Base-by-base conservation (phyloP, 176 grass and related monocot genomes). In the Triticum monococcum region DNA sequence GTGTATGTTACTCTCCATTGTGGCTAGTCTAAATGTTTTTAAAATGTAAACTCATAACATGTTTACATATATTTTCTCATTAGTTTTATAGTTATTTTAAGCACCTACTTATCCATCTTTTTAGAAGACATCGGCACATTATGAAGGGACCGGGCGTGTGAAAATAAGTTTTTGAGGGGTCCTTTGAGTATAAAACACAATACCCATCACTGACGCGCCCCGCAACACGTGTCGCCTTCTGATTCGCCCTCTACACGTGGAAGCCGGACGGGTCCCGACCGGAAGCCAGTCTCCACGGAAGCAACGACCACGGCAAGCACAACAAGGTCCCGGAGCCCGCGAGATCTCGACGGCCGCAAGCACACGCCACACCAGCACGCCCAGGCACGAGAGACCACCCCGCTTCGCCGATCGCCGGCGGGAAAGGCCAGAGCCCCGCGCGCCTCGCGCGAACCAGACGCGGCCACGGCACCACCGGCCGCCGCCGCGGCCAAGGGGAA, bases 381-480 rank as follows among this genome's bases (percentile, higher is more conserved):
- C 33, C 48, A 17, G 14, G 4, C 33, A 35, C 72, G 25, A 75
- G 20, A 16, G 79, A 71, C 66, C 48, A 71, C 64, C 45, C 60
- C 3, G 43, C 66, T 24, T 36, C 72, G 13, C 60, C 79, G 18
- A 59, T 54, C 13, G 16, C 60, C 24, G 12, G 26, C 12, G 50
- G 48, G 37, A 72, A 75, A 50, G 23, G 41, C 72, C 72, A 75
- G 16, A 75, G 23, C 43, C 79, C 73, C 84, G 73, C 89, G 41
- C 74, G 84, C 67, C 89, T 76, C 81, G 85, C 81, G 81, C 81
- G 80, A 81, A 61, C 75, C 45, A 16, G 36, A 86, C 61, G 85
- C 77, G 81, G 89, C 89, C 76, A 91, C 89, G 89, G 85, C 85
- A 91, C 77, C 85, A 22, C 77, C 77, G 77, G 81, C 48, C 61